Base-by-base conservation (phyloP, 805 yeast species). In the Candida boleticola region DNA sequence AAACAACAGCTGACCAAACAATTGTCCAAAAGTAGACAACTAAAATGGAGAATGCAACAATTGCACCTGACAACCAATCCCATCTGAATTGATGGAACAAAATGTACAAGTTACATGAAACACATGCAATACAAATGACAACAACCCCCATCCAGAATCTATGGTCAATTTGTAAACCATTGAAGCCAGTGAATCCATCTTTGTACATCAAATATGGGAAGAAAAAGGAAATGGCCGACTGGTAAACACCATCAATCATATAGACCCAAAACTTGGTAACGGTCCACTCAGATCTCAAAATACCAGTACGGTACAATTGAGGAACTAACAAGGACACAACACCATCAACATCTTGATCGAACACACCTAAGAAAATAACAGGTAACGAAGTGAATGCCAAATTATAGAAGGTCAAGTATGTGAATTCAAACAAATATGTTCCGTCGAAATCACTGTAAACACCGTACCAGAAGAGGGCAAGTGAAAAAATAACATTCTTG, bases 311-410 rank as follows among this genome's bases (percentile, higher is more conserved):
- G 66, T 86, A 86, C 31, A 86, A 61, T 57, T 86, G 87, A 3
- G 95, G 95, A 23, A 84, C 85, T 42, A 83, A 60, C 44, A 86
- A 53, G 5, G 89, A 82, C 26, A 85, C 81, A 32, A 77, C 75
- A 47, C 79, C 88, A 44, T 73, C 73, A 18, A 85, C 90, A 64
- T 86, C 95, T 60, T 86, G 93, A 62, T 86, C 95, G 47, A 86
- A 76, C 20, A 86, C 77, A 49, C 87, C 93, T 61, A 86, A 62
- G 51, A 86, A 79, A 39, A 86, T 86, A 41, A 85, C 84, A 0
- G 95, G 92, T 43, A 85, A 65, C 3, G 95, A 85, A 0, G 95
- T 86, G 56, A 83, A 86, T 2, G 90, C 92, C 75, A 86, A 76
- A 56, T 82, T 85, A 64, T 84, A 86, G 58, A 86, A 85, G 83